A percentile compares a stretch with the other conserved stretches of the same genome.
phyloP scores from a whole-genome alignment of 495 filamentous ascomycete genomes.

The Tuber aestivum region DNA sequence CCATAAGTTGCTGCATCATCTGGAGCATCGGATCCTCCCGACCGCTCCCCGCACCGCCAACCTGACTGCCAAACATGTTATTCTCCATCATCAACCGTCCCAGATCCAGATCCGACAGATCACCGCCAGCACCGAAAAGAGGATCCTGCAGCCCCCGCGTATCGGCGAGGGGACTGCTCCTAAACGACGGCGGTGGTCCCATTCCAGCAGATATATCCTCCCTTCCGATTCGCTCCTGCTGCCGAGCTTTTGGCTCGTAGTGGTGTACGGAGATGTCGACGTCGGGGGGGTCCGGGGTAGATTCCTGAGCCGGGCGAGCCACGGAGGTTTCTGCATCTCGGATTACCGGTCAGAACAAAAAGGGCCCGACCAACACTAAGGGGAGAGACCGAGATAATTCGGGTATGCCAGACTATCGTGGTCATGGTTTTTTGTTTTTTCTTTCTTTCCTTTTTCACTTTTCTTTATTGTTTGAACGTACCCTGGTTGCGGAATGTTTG shows the following conservation, averaged over 20 bases:
- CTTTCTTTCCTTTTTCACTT: background rate
- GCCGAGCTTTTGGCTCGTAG: conserved; percentile 44
- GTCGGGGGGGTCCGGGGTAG: conserved; percentile 59
- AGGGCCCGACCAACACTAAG: background rate
- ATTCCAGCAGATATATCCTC: conserved; percentile 23
- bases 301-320: conserved; percentile 16
- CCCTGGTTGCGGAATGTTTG: conserved; percentile 34
- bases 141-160: background rate
- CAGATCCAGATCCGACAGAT: conserved; percentile 24
- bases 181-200: background rate
- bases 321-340: conserved; percentile 8
- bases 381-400: background rate
- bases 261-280: conserved; percentile 65
- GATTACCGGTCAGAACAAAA: conserved; percentile 9
- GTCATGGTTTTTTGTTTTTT: background rate
- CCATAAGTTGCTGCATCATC: conserved; percentile 40
- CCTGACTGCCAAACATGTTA: conserved; percentile 18
- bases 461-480: conserved; percentile 13
- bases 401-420: background rate
- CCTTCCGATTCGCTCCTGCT: conserved; percentile 24
- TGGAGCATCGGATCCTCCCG: conserved; percentile 39
- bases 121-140: background rate
- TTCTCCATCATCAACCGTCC: conserved; percentile 27
- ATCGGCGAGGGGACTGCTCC: background rate
- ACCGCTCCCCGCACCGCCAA: conserved; percentile 7